Evolutionary conservation across 2,329 filamentous ascomycete genomes (phyloP).

Genomic region (Podosphaera leucotricha): DNA sequence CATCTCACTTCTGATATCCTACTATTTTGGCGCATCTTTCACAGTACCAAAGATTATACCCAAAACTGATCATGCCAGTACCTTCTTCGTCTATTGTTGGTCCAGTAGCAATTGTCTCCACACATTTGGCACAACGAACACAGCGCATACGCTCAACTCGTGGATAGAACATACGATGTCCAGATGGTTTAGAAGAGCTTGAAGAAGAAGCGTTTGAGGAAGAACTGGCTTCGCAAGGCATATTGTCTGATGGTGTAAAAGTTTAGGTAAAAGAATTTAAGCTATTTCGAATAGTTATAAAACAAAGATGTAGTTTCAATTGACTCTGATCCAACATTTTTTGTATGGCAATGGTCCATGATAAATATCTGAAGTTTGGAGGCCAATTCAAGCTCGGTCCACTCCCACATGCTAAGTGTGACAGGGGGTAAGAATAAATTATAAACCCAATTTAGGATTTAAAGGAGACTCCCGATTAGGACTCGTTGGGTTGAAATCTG

Average conservation of each 20-base stretch:
- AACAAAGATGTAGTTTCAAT: neutral
- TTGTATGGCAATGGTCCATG: neutral
- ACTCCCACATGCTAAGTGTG: neutral
- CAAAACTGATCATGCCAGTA: constrained; percentile 39
- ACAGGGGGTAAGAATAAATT: neutral
- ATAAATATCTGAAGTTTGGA: neutral
- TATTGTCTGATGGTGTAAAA: constrained; percentile 3
- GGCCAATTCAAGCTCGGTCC: neutral
- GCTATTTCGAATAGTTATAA: neutral
- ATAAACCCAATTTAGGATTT: neutral
- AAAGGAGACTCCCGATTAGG: neutral
- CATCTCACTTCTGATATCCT: constrained; percentile 21
- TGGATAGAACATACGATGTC: constrained; percentile 5
- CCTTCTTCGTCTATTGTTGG: constrained; percentile 22
- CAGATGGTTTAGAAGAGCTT: constrained; percentile 4
- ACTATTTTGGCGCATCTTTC: constrained; percentile 37
- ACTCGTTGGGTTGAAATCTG: neutral
- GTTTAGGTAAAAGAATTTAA: constrained; percentile 4
- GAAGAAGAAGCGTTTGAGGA: constrained; percentile 6
- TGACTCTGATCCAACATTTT: neutral
- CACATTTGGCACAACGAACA: constrained; percentile 34
- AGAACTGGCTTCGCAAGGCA: constrained; percentile 1
- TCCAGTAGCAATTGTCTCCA: constrained; percentile 28
- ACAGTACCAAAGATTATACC: constrained; percentile 43
- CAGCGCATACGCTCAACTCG: constrained; percentile 35